Conservation (phyloP, 106 monocot genomes). For the Dioscorea zingiberensis region DNA sequence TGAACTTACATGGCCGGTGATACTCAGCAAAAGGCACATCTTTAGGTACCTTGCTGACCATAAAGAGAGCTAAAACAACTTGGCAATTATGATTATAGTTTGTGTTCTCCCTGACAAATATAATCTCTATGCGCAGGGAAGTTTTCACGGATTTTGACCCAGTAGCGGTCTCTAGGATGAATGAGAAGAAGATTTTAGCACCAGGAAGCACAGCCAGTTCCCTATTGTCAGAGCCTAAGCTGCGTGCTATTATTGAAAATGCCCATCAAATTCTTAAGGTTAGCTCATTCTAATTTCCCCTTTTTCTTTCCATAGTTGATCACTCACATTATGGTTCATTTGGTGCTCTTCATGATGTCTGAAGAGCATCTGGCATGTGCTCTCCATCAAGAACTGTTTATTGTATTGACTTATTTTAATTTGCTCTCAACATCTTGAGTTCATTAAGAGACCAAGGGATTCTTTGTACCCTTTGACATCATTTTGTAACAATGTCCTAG, state of each 20-base stretch:
- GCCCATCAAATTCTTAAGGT: slow-evolving; percentile 9
- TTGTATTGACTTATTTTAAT: no score
- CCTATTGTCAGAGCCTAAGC: slow-evolving; percentile 4
- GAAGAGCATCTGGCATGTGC: no score
- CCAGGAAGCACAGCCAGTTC: background rate
- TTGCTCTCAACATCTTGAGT: no score
- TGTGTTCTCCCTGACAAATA: no score
- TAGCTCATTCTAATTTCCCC: background rate
- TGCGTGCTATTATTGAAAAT: slow-evolving; percentile 6
- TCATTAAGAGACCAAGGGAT: no score
- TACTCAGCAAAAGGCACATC: slow-evolving; percentile 5
- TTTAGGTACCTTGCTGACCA: background rate
- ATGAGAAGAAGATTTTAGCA: slow-evolving; percentile 7
- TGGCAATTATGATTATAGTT: background rate
- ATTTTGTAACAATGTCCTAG: no score
- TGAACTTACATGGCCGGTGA: slow-evolving; percentile 7
- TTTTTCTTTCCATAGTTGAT: background rate
- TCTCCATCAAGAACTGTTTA: no score
- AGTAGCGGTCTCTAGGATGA: background rate
- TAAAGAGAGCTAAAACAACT: no score
- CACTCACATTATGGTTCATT: no score
- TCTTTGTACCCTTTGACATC: no score
- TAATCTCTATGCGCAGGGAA: background rate
- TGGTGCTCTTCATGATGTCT: no score
- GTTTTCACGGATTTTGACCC: slow-evolving; percentile 8